These are phyloP conservation scores for Fusarium globosum DNA, from an alignment of 2,329 filamentous ascomycete species.

Conservation along the genomic window DNA sequence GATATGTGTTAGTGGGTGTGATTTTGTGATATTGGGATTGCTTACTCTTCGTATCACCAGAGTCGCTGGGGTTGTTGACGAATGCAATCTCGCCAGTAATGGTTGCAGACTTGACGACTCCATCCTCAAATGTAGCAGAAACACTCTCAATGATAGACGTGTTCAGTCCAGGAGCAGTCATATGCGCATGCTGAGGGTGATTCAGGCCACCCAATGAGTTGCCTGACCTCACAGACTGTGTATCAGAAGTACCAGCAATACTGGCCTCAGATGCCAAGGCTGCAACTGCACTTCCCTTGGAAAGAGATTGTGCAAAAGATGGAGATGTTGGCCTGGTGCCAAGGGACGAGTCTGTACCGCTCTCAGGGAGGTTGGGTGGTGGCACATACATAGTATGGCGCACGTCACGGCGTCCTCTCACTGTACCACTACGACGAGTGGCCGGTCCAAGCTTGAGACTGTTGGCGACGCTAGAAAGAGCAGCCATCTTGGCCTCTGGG, in stretches of 20 bases:
- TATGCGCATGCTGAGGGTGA: slow-evolving; percentile 83
- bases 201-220: slow-evolving; percentile 78
- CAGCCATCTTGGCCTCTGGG: slow-evolving; percentile 77
- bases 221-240: slow-evolving; percentile 89
- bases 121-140: slow-evolving; percentile 84
- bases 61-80: slow-evolving; percentile 72
- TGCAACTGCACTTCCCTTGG: slow-evolving; percentile 57
- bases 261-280: slow-evolving; percentile 72
- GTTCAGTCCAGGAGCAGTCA: slow-evolving; percentile 82
- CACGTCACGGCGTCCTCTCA: slow-evolving; percentile 89
- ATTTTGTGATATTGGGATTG: slow-evolving; percentile 11
- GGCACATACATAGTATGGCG: slow-evolving; percentile 90
- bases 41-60: slow-evolving; percentile 61
- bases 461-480: slow-evolving; percentile 79
- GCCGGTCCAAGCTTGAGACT: slow-evolving; percentile 75
- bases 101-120: slow-evolving; percentile 75
- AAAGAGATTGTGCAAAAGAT: slow-evolving; percentile 36
- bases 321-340: slow-evolving; percentile 37
- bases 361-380: slow-evolving; percentile 51
- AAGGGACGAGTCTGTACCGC: slow-evolving; percentile 43
- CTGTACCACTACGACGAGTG: slow-evolving; percentile 76
- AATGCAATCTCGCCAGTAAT: slow-evolving; percentile 92
- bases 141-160: slow-evolving; percentile 92
- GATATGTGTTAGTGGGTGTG: slow-evolving; percentile 1
- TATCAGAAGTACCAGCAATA: slow-evolving; percentile 75